Base-by-base conservation (phyloP, 495 filamentous ascomycete genomes). In the Penicillium subrubescens region DNA sequence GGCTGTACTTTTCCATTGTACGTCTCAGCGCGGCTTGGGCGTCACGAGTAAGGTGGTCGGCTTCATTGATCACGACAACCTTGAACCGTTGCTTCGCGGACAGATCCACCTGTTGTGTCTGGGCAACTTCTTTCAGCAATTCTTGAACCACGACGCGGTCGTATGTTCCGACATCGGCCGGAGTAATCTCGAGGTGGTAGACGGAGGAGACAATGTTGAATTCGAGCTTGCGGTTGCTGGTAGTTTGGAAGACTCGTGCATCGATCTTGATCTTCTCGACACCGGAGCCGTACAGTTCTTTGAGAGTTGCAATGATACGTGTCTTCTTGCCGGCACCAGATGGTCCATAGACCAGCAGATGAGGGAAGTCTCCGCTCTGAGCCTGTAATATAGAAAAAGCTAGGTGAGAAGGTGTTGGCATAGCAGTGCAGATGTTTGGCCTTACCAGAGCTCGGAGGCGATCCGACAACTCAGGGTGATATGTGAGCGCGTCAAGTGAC, bases 1-100 rank as follows among this genome's bases (percentile, higher is more conserved):
- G 94, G 65, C 89, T 93, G 79, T 99, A 99, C 82, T 99, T 99
- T 81, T 99, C 95, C 95, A 99, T 99, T 0, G 95, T 99, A 60
- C 95, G 84, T 73, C 95, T 86, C 73, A 99, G 82, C 56, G 95
- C 95, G 1, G 96, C 96, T 78, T 99, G 95, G 8, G 95, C 95
- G 85, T 99, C 95, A 46, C 95, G 80, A 0, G 90, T 96, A 53
- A 99, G 81, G 69, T 97, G 90, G 69, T 99, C 96, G n/a, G 95
- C 95, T 80, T 99, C 95, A 71, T 99, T 99, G 82, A 99, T 97
- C 39, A 99, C 93, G 2, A 99, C 96, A 14, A 99, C 92, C 80
- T 99, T 99, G 82, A 99, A 99, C 50, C 88, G 85, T 74, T 99
- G 95, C 72, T 88, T 90, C 31, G 96, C 95, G 8, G 85, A 77